A percentile compares a stretch with the other conserved stretches of the same genome.
These are phyloP conservation scores for Dictyostelium brefeldianum DNA, from an alignment of 78 protist species.

Conservation along the genomic window DNA sequence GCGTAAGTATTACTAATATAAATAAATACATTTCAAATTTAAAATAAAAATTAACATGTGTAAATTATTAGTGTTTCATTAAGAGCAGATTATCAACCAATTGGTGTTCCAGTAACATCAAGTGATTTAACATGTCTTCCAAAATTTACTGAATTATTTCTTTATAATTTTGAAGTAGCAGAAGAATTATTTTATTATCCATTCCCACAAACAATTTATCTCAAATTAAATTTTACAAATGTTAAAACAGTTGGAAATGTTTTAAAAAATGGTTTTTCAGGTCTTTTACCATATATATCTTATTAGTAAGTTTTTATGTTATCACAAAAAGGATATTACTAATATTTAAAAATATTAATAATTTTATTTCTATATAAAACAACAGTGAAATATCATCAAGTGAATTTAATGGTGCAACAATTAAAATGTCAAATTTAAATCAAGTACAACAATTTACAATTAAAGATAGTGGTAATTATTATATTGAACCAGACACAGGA, in stretches of 20 bases:
- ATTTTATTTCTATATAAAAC: too few species aligned
- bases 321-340: too few species aligned
- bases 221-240: slow-evolving; percentile 1
- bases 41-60: background rate
- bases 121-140: background rate
- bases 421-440: background rate
- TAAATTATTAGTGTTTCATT: background rate
- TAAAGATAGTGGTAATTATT: background rate
- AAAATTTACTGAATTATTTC: background rate
- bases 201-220: background rate
- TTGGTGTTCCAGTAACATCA: background rate
- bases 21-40: too few species aligned
- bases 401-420: background rate
- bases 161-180: background rate
- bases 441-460: background rate
- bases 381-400: background rate
- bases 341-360: too few species aligned
- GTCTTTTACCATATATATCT: background rate
- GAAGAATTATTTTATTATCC: background rate
- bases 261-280: background rate
- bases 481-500: background rate
- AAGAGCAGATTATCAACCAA: background rate
- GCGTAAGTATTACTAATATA: background rate
- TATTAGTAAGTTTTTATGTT: background rate
- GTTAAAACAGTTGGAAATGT: background rate